Evolutionary conservation across 352 stramenopile genomes (phyloP), one percentile per base, ranked within the genome.

Genomic region (Pythium dissimile): DNA sequence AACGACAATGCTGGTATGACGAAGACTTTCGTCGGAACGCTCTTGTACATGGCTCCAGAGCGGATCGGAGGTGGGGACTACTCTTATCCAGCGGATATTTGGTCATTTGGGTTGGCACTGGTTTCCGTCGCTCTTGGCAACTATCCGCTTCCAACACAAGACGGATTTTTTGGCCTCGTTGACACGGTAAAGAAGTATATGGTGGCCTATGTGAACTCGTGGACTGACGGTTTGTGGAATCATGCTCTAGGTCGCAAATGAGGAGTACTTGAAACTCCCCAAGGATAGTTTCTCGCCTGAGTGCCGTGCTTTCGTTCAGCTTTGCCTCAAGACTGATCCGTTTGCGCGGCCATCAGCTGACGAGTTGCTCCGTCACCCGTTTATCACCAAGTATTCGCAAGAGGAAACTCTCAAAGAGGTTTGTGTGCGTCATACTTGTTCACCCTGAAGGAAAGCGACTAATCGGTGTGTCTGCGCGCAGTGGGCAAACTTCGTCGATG

Each of bases 1-100:
- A 91, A 90, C 59, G 84, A 93, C 55, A 85, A 80, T 31, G 72
- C 62, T 1, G 85, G 64, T 21, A 77, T 77, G 27, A 91, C 87
- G 6, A 93, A 97, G 47, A 98, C 91, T 1, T 98, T 98, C 62
- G 89, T 98, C 21, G 93, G 93, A 1, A 98, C 92, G 6, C 52
- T 98, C 50, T 70, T 95, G 4, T 98, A 98, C 67, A 98, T 98
- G 94, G 88, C 89, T 2, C 94, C 94, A 18, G 94, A 98, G 67
- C 83, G 94, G 13, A 97, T 98, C 55, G 83, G 84, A 23, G 89
- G 89, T 11, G 85, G 88, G 1, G 84, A 93, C 54, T 98, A 98
- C 69, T 93, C 77, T 8, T 97, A 90, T 64, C 71, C 85, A 83
- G 85, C 85, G 27, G 85, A 94, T 54, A 67, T 94, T 31, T 94